Evolutionary conservation across 2,329 filamentous ascomycete genomes (phyloP).

Genomic region (Aureobasidium pullulans): DNA sequence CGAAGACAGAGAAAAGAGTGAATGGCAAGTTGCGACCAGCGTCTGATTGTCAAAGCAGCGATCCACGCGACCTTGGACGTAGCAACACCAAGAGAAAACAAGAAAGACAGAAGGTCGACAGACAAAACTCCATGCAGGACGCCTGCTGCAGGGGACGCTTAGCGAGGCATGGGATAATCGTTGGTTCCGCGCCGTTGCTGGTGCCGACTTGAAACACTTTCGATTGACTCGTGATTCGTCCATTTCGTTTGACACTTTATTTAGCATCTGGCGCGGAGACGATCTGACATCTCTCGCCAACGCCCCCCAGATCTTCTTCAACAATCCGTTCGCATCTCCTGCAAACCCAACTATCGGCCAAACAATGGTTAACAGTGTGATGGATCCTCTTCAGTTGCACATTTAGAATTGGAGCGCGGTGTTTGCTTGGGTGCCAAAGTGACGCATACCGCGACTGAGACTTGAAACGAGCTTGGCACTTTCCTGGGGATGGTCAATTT

Average conservation of each 20-base stretch:
- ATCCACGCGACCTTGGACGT: conserved; percentile 7
- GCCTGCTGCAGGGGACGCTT: conserved; percentile 6
- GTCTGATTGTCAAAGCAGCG: conserved; percentile 5
- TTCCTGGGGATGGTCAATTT: conserved; percentile 6
- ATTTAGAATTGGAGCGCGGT: neutral
- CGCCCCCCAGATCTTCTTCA: neutral
- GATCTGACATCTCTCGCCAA: neutral
- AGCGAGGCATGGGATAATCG: conserved; percentile 10
- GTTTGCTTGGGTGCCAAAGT: neutral
- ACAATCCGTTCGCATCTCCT: no score
- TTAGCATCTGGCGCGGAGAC: neutral
- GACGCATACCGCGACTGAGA: neutral
- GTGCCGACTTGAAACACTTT: neutral
- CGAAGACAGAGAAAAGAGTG: neutral
- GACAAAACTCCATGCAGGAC: conserved; percentile 1
- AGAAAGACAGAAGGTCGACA: neutral
- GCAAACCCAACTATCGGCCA: no score
- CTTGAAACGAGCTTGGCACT: neutral
- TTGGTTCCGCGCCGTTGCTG: conserved; percentile 9
- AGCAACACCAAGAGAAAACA: neutral
- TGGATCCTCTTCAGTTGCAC: neutral
- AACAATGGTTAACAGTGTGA: no score
- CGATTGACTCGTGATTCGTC: neutral
- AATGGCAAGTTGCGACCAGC: conserved; percentile 5
- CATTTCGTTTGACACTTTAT: neutral